A percentile compares a stretch with the other conserved stretches of the same genome.
phyloP scores from a whole-genome alignment of 106 monocot genomes.

The Allium cepa region DNA sequence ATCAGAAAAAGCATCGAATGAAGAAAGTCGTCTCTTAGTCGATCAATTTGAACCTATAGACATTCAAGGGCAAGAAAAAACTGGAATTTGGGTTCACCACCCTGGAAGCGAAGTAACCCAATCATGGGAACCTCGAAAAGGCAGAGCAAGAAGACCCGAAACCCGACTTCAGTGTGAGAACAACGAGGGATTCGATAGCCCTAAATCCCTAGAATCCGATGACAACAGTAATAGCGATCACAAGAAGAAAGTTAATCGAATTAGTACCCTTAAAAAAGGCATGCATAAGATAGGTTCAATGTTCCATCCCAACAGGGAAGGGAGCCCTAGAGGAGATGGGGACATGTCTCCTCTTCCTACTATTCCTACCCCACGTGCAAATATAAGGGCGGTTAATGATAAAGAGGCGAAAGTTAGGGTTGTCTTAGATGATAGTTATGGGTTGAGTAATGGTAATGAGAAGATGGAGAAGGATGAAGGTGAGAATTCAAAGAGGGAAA shows the following conservation, averaged over 20 bases:
- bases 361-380: conserved; percentile 21
- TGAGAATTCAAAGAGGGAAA: conserved; percentile 13
- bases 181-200: conserved; percentile 15
- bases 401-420: conserved; percentile 24
- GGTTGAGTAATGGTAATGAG: conserved; percentile 5
- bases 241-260: conserved; percentile 11
- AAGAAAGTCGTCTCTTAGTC: conserved; percentile 1
- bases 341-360: conserved; percentile 7
- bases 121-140: conserved; percentile 25
- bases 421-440: conserved; percentile 11
- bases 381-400: conserved; percentile 16
- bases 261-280: conserved; percentile 18
- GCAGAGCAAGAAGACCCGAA: conserved; percentile 6
- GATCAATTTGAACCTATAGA: conserved; percentile 22
- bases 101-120: conserved; percentile 12
- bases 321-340: conserved; percentile 1
- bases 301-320: conserved; percentile 23
- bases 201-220: conserved; percentile 6
- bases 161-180: conserved; percentile 8
- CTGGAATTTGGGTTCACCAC: conserved; percentile 24
- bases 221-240: conserved; percentile 15
- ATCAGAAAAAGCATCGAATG: neutral
- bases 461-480: conserved; percentile 4
- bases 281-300: conserved; percentile 29
- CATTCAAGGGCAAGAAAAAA: conserved; percentile 18